phyloP scores from a whole-genome alignment of 768 basidiomycete genomes.

The Amanita molliuscula region DNA sequence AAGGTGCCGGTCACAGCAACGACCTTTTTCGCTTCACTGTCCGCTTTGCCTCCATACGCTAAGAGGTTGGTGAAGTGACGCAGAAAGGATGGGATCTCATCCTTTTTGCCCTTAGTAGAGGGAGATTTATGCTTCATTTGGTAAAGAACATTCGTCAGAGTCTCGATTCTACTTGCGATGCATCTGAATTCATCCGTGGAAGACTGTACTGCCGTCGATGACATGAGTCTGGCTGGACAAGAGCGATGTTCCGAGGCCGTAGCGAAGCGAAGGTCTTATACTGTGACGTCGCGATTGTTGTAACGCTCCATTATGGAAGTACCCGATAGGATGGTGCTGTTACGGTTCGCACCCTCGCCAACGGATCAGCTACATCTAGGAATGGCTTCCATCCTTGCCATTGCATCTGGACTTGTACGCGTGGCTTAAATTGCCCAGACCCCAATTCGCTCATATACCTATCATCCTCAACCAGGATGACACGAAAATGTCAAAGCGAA shows the following conservation, averaged over 20 bases:
- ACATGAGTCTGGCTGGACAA: no score
- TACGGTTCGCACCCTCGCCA: conserved; percentile 96
- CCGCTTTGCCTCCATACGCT: neutral
- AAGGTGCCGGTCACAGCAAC: neutral
- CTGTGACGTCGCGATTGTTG: no score
- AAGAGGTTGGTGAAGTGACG: neutral
- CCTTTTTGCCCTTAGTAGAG: neutral
- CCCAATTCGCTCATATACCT: conserved; percentile 86
- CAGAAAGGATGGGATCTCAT: neutral
- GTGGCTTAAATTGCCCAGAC: conserved; percentile 57
- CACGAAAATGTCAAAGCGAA: conserved; percentile 90
- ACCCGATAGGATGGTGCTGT: conserved; percentile 44
- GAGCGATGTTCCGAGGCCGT: no score
- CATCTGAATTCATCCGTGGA: neutral
- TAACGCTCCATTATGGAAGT: no score
- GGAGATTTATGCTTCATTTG: neutral
- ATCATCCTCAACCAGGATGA: conserved; percentile 85
- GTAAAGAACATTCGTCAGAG: neutral
- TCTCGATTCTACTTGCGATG: neutral
- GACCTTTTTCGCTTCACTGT: neutral
- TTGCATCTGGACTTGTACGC: conserved; percentile 87
- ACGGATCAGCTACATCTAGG: conserved; percentile 96
- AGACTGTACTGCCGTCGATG: no score
- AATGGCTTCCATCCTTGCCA: conserved; percentile 93
- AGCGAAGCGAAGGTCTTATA: no score